Evolutionary conservation across 768 basidiomycete genomes (phyloP), one percentile per base, ranked within the genome.

Genomic region (Pleurotus citrinopileatus): DNA sequence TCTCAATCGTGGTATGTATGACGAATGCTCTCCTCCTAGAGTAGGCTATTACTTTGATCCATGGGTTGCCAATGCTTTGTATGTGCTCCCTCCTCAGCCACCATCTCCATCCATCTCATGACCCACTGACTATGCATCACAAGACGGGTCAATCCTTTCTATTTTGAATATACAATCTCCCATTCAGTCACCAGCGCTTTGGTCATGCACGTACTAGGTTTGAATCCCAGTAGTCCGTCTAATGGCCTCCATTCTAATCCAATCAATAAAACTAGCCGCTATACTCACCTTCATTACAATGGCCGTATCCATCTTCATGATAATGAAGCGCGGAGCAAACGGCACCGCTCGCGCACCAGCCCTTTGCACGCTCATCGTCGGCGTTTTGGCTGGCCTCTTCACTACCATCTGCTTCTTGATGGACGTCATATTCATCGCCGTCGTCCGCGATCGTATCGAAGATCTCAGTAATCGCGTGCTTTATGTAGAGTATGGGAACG

Each of bases 11-110:
- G 66, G 66, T 53, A 69, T 67, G 26, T 59, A 68, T 28, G 73
- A 68, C 34, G 57, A 68, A 52, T 86, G 85, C 63, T 79, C 83
- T 26, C 60, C 67, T 42, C 46, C 69, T 4, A 68, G 72, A 37
- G 73, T 85, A 1, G 84, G 84, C 20, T 86, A 82, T 68, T 74
- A 72, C 25, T 73, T 86, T 57, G 81, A 84, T 65, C 60, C 67
- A 44, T 74, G 64, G 26, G 70, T 86, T 17, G 73, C 79, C 29
- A 62, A 65, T 42, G 72, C 73, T 23, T 65, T 81, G 73, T 76
- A 73, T 55, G 75, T 40, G n/a, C n/a, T n/a, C n/a, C 38, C 65
- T 54, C 53, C 52, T 23, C 54, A 29, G 45, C 27, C 9, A 54
- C 43, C 6, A 34, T 57, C n/a, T 42, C 40, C 57, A 52, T 57